Percentiles rank a stretch among this genome's conserved stretches.
Evolutionary conservation across 129 eudicot genomes (phyloP).

Genomic region (Flaveria trinervia): DNA sequence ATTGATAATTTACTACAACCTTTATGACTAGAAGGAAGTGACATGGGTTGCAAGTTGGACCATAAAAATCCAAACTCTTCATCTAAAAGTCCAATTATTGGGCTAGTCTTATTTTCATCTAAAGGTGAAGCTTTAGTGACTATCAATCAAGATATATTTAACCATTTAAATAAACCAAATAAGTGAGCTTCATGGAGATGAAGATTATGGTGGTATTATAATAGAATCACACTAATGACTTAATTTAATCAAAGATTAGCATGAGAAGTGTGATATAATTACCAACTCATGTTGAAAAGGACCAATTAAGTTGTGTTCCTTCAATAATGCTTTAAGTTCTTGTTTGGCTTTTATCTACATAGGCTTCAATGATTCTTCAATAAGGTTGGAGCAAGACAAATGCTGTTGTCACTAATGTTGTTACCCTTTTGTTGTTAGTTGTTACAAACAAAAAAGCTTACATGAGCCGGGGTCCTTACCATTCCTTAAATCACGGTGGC

Average conservation of each 20-base stretch:
- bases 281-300: conserved; percentile 19
- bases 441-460: conserved; percentile 22
- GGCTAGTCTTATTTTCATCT: not conserved
- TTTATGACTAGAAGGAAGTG: not conserved
- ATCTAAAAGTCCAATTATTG: not conserved
- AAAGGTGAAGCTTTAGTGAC: not conserved
- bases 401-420: conserved; percentile 10
- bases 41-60: conserved; percentile 4
- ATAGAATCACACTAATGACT: conserved; percentile 7
- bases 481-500: conserved; percentile 10
- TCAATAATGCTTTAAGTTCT: conserved; percentile 1
- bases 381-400: conserved; percentile 11
- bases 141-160: not conserved
- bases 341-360: conserved; percentile 16
- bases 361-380: not conserved
- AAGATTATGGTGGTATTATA: not conserved
- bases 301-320: conserved; percentile 4
- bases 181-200: conserved; percentile 5
- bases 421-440: not conserved
- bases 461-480: conserved; percentile 4
- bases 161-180: not conserved
- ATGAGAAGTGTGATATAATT: conserved; percentile 5
- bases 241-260: conserved; percentile 11
- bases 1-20: not conserved
- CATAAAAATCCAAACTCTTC: not conserved